A percentile compares a stretch with the other conserved stretches of the same genome.
phyloP scores from a whole-genome alignment of 768 basidiomycete species.

The Pleurotus tuoliensis region DNA sequence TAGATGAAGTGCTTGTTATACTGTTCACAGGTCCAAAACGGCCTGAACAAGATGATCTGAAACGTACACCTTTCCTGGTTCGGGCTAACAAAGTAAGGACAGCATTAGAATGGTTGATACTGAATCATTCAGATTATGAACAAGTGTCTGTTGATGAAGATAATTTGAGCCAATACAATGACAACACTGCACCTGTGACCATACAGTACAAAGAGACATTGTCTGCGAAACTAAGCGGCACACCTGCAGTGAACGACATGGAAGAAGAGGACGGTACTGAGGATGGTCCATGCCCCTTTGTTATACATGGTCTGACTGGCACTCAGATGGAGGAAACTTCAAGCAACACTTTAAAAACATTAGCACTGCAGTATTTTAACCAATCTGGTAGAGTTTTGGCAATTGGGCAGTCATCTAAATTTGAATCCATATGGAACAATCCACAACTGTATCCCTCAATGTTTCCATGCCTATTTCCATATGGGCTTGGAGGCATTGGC shows the following conservation, averaged over 20 bases:
- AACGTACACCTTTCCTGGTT: conserved; percentile 23
- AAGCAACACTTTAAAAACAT: conserved; percentile 13
- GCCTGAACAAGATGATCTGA: conserved; percentile 22
- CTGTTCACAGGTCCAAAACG: conserved; percentile 24
- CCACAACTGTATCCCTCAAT: conserved; percentile 28
- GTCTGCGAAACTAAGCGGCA: conserved; percentile 19
- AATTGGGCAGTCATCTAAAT: conserved; percentile 20
- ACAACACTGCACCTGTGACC: conserved; percentile 17
- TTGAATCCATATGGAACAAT: conserved; percentile 30
- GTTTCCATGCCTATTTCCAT: conserved; percentile 40
- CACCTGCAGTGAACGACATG: conserved; percentile 20
- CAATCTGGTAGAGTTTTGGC: conserved; percentile 20
- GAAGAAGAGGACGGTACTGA: conserved; percentile 16
- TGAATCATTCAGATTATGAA: conserved; percentile 29
- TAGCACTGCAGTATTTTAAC: conserved; percentile 24
- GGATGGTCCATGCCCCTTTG: conserved; percentile 19
- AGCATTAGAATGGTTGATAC: conserved; percentile 30
- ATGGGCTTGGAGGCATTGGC: conserved; percentile 33
- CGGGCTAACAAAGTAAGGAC: conserved; percentile 16
- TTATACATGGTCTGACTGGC: conserved; percentile 21
- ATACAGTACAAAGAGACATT: conserved; percentile 17
- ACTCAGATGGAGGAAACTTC: conserved; percentile 11
- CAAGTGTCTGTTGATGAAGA: conserved; percentile 26
- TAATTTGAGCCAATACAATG: conserved; percentile 20
- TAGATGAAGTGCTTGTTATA: conserved; percentile 28